Base-by-base conservation (phyloP, 2,329 filamentous ascomycete species). In the Ceratocystis variospora region DNA sequence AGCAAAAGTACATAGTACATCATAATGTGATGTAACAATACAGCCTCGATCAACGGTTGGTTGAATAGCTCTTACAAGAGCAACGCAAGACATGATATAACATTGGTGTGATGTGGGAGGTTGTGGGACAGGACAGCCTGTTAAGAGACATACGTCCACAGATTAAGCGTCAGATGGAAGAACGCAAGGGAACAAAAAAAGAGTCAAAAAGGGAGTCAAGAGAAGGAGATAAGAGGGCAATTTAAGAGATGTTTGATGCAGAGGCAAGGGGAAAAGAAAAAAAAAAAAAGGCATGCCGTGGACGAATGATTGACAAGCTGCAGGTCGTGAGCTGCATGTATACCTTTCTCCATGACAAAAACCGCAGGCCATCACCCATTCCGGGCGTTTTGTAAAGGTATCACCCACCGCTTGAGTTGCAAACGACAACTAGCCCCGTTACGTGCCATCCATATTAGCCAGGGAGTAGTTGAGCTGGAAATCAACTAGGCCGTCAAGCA, bases 401-500 rank as follows among this genome's bases (percentile, higher is more conserved):
- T n/a, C 48, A 19, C 48, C 22, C 48, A 22, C 48, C 48, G 48
- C 5, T 22, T 19, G 48, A n/a, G 48, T 50, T 50, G 48, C 17
- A 12, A 33, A 19, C 50, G 10, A 15, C 28, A 7, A 25, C 53
- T 28, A 33, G 28, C 22, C 3, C n/a, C n/a, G 25, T n/a, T 57
- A 57, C 12, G 53, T 57, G 28, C 53, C 25, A 33, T 57, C 53
- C 53, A 57, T 57, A 22, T 80, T 78, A 66, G 77, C 76, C 46
- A 81, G 79, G 71, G 68, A 65, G 64, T 83, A 87, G 10, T 79
- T 81, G 72, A 87, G 91, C 69, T 89, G 89, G 73, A 93, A 88
- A 73, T 92, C 88, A 68, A 94, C 80, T 44, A 93, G 79, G 15
- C 89, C 89, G 74, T 96, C 92, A 68, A 96, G 79, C 79, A 96